A percentile compares a stretch with the other conserved stretches of the same genome.
Conservation (phyloP, 2,329 filamentous ascomycete genomes). For the Sporothrix dimorphospora region DNA sequence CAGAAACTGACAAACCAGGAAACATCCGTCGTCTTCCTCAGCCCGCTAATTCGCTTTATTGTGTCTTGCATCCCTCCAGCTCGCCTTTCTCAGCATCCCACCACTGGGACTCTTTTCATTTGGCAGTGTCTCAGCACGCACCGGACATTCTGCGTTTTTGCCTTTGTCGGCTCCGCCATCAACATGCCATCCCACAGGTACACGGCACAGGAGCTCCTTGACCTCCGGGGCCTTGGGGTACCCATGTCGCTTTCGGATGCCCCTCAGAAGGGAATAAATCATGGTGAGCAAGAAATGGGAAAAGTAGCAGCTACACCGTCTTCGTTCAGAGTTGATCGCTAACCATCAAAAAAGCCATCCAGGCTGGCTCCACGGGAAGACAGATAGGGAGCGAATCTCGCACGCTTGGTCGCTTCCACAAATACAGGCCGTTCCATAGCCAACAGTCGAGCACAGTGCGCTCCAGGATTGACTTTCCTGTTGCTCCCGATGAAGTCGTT, state of each 20-base stretch:
- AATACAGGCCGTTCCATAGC: constrained; percentile 26
- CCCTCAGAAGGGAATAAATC: constrained; percentile 26
- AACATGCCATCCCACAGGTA: constrained; percentile 33
- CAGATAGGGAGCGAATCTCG: constrained; percentile 21
- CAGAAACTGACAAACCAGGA: constrained; percentile 33
- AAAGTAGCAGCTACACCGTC: neutral
- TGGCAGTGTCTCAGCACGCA: constrained; percentile 30
- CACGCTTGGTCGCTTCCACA: constrained; percentile 29
- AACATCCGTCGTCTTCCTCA: constrained; percentile 23
- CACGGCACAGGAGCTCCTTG: constrained; percentile 33
- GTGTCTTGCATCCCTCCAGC: constrained; percentile 31
- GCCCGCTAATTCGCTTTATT: constrained; percentile 32
- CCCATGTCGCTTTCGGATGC: constrained; percentile 21
- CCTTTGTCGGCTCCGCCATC: constrained; percentile 28
- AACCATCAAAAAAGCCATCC: neutral
- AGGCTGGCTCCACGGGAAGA: neutral
- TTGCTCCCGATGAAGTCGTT: constrained; percentile 42
- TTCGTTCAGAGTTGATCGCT: neutral
- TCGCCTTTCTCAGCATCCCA: neutral
- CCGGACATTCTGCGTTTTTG: constrained; percentile 32
- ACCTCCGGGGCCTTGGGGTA: constrained; percentile 27
- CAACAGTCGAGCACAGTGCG: neutral
- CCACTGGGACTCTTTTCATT: constrained; percentile 29
- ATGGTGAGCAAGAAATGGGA: constrained; percentile 24
- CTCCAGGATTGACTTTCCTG: constrained; percentile 41